Percentiles rank a stretch among this genome's conserved stretches.
Evolutionary conservation across 1,139 yeast genomes (phyloP).

Genomic region (Yamadazyma spencermartinsiae): DNA sequence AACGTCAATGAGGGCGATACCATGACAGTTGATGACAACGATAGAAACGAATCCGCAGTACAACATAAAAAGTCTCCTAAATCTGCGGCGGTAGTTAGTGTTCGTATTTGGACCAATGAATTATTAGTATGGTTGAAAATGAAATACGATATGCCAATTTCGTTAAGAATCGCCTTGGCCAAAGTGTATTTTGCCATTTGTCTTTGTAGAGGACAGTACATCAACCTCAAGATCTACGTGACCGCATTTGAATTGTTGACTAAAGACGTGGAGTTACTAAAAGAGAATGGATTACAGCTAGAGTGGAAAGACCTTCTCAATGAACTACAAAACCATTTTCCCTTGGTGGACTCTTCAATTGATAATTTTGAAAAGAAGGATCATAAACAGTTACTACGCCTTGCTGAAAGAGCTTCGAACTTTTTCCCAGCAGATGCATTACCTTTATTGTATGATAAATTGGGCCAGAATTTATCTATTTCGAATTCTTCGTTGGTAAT

Average conservation of each 20-base stretch:
- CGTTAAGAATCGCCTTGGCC: slow-evolving; percentile 61
- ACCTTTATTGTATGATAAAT: slow-evolving; percentile 35
- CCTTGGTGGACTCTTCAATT: slow-evolving; percentile 29
- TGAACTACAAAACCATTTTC: slow-evolving; percentile 37
- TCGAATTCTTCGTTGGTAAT: slow-evolving; percentile 60
- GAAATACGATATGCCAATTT: slow-evolving; percentile 80
- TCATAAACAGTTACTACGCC: slow-evolving; percentile 39
- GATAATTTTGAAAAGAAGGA: slow-evolving; percentile 44
- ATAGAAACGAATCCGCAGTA: slow-evolving; percentile 31
- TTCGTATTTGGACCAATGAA: slow-evolving; percentile 88
- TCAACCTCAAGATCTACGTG: slow-evolving; percentile 63
- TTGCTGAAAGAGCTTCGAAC: slow-evolving; percentile 49
- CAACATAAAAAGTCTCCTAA: slow-evolving; percentile 63
- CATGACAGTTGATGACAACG: slow-evolving; percentile 22
- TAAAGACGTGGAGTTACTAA: slow-evolving; percentile 47
- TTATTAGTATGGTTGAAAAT: slow-evolving; percentile 75
- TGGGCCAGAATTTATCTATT: slow-evolving; percentile 53
- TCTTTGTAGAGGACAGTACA: slow-evolving; percentile 71
- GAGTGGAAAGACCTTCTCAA: slow-evolving; percentile 54
- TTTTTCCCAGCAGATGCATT: slow-evolving; percentile 41
- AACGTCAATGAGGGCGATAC: slow-evolving; percentile 41
- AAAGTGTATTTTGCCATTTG: slow-evolving; percentile 73
- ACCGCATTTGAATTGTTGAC: slow-evolving; percentile 62
- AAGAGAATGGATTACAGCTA: slow-evolving; percentile 39
- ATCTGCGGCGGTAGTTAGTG: slow-evolving; percentile 73